phyloP scores from a whole-genome alignment of 2,329 filamentous ascomycete species.

The Alternaria brassicae region DNA sequence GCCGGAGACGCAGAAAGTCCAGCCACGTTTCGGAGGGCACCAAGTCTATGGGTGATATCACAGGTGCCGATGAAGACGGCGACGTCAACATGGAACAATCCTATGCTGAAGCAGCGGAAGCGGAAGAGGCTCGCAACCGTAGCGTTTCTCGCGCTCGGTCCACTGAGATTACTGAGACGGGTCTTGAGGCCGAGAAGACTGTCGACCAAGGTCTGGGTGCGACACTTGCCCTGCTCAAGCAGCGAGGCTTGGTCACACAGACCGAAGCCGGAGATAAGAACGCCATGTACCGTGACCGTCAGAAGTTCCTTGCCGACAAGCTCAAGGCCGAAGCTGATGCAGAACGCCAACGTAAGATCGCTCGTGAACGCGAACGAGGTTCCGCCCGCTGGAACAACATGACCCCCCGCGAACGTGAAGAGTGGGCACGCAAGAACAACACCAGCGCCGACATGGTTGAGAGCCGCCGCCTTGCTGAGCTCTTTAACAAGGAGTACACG shows the following conservation, averaged over 20 bases:
- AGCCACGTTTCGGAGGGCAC: slow-evolving; percentile 37
- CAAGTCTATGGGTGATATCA: slow-evolving; percentile 33
- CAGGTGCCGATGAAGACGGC: slow-evolving; percentile 57
- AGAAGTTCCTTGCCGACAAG: slow-evolving; percentile 82
- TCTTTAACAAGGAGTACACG: slow-evolving; percentile 87
- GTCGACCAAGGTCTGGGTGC: slow-evolving; percentile 81
- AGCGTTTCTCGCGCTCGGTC: slow-evolving; percentile 49
- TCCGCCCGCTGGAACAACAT: slow-evolving; percentile 85
- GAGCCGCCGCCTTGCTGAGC: slow-evolving; percentile 79
- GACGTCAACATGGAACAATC: slow-evolving; percentile 62
- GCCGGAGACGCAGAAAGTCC: slow-evolving; percentile 58
- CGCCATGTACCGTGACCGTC: slow-evolving; percentile 71
- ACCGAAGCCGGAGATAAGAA: slow-evolving; percentile 69
- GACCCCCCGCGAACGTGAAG: slow-evolving; percentile 90
- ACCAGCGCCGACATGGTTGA: slow-evolving; percentile 84
- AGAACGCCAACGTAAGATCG: slow-evolving; percentile 77
- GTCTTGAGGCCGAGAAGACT: slow-evolving; percentile 84
- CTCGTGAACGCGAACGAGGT: slow-evolving; percentile 87
- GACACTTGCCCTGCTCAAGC: slow-evolving; percentile 80
- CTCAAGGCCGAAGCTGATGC: slow-evolving; percentile 78
- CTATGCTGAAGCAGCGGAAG: slow-evolving; percentile 60
- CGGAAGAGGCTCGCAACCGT: slow-evolving; percentile 53
- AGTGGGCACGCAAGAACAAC: slow-evolving; percentile 87
- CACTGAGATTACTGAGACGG: slow-evolving; percentile 67
- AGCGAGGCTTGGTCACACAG: slow-evolving; percentile 80